These are phyloP conservation scores for Psilocybe sp. DNA, from an alignment of 768 basidiomycete genomes.

Conservation along the genomic window DNA sequence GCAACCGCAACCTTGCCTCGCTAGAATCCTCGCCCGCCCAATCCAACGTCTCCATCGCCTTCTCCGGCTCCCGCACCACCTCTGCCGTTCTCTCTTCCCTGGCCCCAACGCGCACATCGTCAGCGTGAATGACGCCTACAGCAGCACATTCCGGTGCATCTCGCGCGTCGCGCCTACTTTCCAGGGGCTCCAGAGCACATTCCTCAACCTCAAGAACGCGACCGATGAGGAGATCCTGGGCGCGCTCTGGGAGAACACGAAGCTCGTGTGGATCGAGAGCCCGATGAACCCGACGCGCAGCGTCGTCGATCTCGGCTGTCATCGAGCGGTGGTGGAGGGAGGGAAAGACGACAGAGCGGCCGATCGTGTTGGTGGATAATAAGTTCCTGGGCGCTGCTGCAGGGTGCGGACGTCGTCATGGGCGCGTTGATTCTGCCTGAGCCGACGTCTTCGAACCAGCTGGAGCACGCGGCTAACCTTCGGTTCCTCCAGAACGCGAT, in stretches of 20 bases:
- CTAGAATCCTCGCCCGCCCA: conserved; percentile 70
- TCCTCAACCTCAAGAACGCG: conserved; percentile 75
- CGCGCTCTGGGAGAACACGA: conserved; percentile 45
- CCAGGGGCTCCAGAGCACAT: conserved; percentile 70
- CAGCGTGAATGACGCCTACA: conserved; percentile 90
- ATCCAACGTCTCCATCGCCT: conserved; percentile 58
- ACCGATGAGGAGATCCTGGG: conserved; percentile 61
- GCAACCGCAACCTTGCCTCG: conserved; percentile 80
- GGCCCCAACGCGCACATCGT: conserved; percentile 77
- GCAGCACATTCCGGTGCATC: conserved; percentile 88
- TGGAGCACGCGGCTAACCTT: conserved; percentile 49
- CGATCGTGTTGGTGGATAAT: too few species aligned
- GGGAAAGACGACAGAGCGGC: too few species aligned
- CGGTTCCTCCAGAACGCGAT: conserved; percentile 90
- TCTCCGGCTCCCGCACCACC: conserved; percentile 83
- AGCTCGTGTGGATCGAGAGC: conserved; percentile 90
- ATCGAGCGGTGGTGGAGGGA: conserved; percentile 11
- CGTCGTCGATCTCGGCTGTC: conserved; percentile 82
- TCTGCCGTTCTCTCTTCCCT: conserved; percentile 78
- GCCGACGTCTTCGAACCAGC: too few species aligned
- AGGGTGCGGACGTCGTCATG: conserved; percentile 92
- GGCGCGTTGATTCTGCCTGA: conserved; percentile 76
- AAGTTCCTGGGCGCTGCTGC: too few species aligned
- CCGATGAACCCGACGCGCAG: conserved; percentile 94
- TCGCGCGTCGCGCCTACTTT: conserved; percentile 55